These are phyloP conservation scores for Climacium dendroides DNA, from an alignment of 225 moss, liverwort and hornwort genomes.

Conservation along the genomic window DNA sequence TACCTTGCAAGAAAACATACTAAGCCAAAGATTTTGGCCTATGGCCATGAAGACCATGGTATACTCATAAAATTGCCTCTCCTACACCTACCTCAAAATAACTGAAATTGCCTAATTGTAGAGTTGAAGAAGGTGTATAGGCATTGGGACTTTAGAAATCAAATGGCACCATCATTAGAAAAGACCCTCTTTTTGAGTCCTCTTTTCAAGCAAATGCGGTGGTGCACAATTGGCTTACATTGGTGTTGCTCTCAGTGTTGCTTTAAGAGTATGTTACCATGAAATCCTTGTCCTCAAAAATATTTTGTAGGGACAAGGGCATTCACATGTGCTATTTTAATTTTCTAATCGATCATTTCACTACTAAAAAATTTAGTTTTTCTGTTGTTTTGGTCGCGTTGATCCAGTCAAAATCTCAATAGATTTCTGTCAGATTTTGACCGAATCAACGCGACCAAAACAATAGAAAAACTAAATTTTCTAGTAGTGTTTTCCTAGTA, in stretches of 20 bases:
- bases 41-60: no score
- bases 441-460: no score
- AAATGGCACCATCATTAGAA: rapidly evolving
- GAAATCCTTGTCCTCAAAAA: rapidly evolving
- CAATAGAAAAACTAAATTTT: no score
- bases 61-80: no score
- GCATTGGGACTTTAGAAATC: not conserved
- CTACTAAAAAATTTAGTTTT: no score
- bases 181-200: rapidly evolving
- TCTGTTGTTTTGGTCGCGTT: no score
- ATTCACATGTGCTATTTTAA: not conserved
- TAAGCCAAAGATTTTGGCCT: no score
- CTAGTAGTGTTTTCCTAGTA: no score
- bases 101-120: not conserved
- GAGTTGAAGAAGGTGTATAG: not conserved
- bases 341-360: no score
- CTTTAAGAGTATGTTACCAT: not conserved
- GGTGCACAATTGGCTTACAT: rapidly evolving
- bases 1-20: no score
- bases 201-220: rapidly evolving
- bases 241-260: rapidly evolving
- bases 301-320: not conserved
- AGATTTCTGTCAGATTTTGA: no score
- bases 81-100: not conserved
- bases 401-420: no score